Base-by-base conservation (phyloP, 371 early-diverging fungal genomes). In the Mortierella sp. region DNA sequence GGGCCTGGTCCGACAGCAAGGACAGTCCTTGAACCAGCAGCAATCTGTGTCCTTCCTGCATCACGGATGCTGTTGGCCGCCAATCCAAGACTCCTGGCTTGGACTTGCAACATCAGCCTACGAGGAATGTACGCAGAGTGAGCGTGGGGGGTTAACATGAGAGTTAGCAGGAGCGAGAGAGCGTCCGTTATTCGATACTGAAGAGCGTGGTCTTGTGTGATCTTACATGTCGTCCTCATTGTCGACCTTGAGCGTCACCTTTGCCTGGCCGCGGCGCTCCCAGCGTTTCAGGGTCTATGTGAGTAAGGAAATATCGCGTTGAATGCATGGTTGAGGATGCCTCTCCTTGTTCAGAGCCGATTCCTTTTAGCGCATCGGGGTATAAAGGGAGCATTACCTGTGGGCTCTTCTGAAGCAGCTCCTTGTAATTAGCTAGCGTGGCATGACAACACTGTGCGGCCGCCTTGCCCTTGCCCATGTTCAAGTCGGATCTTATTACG, bases 1-100 rank as follows among this genome's bases (percentile, higher is more conserved):
- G 95, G 94, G 9, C 90, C 96, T 43, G 99, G 99, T 8, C 99
- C 99, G 66, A 99, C 90, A 13, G 95, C 98, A 31, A 97, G 82
- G 6, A 99, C 99, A 0, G 99, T 99, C 34, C 91, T 83, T 19
- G 98, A 94, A 21, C 97, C 97, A 26, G 98, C 90, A 9, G 93
- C 95, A 63, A 99, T 96, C 82, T 99, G 99, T 45, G 99, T 99
- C 47, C 96, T 83, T 27, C 99, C 99, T 19, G 99, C 99, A 82
- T 99, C 99, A 39, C 85, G 84, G 54, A 98, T 95, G 56, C 86
- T 88, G 64, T 90, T 84, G 18, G 96, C 93, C 24, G 91, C 88
- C 49, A 98, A 79, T 18, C 93, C 93, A 24, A 84, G 51, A 21
- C 82, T 79, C 42, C 79, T 81, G 0, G 98, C 98, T 60, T 83